These are phyloP conservation scores for Ganoderma sinense DNA, from an alignment of 1,284 basidiomycete species.

Conservation along the genomic window DNA sequence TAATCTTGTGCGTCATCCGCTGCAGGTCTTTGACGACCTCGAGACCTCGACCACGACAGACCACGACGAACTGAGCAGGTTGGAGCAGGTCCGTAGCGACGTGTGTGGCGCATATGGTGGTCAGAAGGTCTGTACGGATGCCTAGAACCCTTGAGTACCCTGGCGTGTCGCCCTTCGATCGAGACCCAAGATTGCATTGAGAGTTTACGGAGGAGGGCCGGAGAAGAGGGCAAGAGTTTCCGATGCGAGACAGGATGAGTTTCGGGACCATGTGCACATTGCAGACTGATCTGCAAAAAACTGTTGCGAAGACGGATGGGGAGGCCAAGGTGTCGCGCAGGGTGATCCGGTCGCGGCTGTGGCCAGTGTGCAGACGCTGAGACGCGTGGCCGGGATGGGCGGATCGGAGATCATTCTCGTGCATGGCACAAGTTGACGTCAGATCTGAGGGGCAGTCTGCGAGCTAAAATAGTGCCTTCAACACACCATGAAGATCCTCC, in stretches of 20 bases:
- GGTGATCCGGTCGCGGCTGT: not conserved
- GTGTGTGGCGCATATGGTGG: not conserved
- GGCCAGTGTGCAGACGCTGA: not conserved
- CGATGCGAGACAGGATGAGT: constrained; percentile 1
- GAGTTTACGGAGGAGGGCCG: not conserved
- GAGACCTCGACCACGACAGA: not conserved
- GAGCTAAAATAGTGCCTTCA: constrained; percentile 10
- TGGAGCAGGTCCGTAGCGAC: not conserved
- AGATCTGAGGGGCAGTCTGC: constrained; percentile 12
- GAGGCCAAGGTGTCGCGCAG: not conserved
- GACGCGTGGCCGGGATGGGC: not conserved
- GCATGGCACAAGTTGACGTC: constrained; percentile 15
- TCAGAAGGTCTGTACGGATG: not conserved
- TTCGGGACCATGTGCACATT: not conserved
- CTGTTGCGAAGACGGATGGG: not conserved
- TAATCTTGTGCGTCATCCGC: constrained; percentile 17
- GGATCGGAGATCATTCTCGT: constrained; percentile 9
- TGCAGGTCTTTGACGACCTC: not conserved
- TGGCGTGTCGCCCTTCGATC: not conserved
- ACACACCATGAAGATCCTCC: not conserved
- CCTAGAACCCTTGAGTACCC: not conserved
- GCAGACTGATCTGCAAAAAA: not conserved
- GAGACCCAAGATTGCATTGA: not conserved
- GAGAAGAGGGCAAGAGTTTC: not conserved
- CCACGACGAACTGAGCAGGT: not conserved